phyloP scores from a whole-genome alignment of 345 rosid species.

The Physaria fendleri region DNA sequence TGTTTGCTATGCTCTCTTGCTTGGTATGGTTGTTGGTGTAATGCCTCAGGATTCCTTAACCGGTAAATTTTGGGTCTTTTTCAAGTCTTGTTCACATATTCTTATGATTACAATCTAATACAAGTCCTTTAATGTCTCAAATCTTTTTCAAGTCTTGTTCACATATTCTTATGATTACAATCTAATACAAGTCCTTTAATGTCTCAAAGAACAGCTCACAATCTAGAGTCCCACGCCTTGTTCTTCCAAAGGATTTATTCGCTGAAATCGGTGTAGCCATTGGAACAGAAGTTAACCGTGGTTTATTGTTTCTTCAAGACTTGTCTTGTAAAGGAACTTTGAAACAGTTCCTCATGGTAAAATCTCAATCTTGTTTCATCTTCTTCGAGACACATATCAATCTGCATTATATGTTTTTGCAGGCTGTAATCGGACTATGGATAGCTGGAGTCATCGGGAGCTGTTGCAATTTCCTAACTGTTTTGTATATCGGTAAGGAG shows the following conservation, averaged over 20 bases:
- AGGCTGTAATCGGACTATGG: slow-evolving; percentile 70
- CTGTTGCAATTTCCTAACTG: slow-evolving; percentile 92
- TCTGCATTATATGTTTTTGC: neutral
- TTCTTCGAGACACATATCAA: neutral
- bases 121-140: neutral
- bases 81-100: neutral
- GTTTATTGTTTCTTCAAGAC: slow-evolving; percentile 67
- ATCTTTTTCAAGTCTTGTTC: neutral
- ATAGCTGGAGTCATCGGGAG: slow-evolving; percentile 78
- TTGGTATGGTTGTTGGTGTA: slow-evolving; percentile 84
- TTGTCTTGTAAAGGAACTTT: slow-evolving; percentile 62
- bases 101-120: slow-evolving; percentile 8
- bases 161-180: neutral
- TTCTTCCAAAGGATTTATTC: slow-evolving; percentile 70
- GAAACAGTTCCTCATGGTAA: slow-evolving; percentile 74
- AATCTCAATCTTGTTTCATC: neutral
- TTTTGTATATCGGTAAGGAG: slow-evolving; percentile 86
- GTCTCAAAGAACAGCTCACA: slow-evolving; percentile 46
- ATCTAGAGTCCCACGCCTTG: slow-evolving; percentile 67
- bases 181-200: neutral
- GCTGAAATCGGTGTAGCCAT: slow-evolving; percentile 51
- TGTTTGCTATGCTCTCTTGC: slow-evolving; percentile 52
- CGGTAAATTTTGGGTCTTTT: slow-evolving; percentile 29
- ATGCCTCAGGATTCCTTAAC: slow-evolving; percentile 62
- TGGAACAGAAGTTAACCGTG: slow-evolving; percentile 63